Base-by-base conservation (phyloP, 106 monocot genomes). In the Ottelia alismoides region DNA sequence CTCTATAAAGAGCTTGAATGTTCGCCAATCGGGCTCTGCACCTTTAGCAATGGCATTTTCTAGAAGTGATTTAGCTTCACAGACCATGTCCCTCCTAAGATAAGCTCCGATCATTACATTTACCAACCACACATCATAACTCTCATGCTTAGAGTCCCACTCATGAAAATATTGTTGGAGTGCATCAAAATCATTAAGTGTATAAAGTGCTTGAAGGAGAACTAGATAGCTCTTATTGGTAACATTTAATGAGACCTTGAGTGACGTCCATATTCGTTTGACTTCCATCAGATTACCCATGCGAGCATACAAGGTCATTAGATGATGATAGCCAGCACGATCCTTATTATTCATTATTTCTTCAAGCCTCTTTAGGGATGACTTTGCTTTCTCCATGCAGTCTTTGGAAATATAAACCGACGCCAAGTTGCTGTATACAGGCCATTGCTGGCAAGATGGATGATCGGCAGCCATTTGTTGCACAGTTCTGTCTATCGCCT, bases 351-450 rank as follows among this genome's bases (percentile, higher is more conserved):
- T 35, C 62, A 80, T 72, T 30, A 53, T 20, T 46, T 65, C 55
- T 63, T 89, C 83, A 32, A 80, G 63, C 32, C 32, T 77, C 52
- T 76, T 77, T 10, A 84, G 76, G 55, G 61, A 51, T n/a, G 65
- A 76, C 28, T 75, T 62, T 2, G 89, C 64, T 64, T 80, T 79
- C 30, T 72, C 26, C 22, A 62, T 49, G 22, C 64, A 20, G 14
- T 72, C 83, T 12, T 71, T 52, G 31, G 68, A 72, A 45, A 56
- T 68, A 57, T 80, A 89, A 47, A 77, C 44, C 2, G 67, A 58
- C 54, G 90, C 90, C 51, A 81, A 30, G 11, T 62, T 77, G 44
- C 80, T 76, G 23, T 75, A 90, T 35, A 71, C 49, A 31, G 62
- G 30, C 90, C 90, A 90, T 0, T 70, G 48, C 17, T 70, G 2